These are phyloP conservation scores for Phytophthora ramorum DNA, from an alignment of 352 stramenopile genomes.

Conservation along the genomic window DNA sequence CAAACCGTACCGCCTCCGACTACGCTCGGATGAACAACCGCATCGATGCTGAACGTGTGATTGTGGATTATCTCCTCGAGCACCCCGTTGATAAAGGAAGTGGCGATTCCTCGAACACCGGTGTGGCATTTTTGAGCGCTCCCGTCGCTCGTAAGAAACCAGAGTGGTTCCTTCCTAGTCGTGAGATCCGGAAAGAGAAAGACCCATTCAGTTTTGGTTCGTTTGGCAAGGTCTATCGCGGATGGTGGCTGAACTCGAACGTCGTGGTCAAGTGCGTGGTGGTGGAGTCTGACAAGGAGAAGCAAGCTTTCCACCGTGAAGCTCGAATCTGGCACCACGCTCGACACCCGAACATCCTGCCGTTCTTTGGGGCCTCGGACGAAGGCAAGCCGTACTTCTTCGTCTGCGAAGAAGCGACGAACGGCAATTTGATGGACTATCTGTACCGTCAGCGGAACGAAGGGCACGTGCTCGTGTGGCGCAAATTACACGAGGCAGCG, in stretches of 20 bases:
- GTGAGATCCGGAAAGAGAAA: constrained; percentile 20
- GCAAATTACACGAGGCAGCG: constrained; percentile 17
- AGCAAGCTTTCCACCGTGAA: constrained; percentile 13
- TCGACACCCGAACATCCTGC: constrained; percentile 27
- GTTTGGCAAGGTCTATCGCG: constrained; percentile 23
- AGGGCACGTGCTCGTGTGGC: background rate
- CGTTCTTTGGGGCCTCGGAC: constrained; percentile 23
- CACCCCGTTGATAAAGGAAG: background rate
- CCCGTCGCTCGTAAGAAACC: background rate
- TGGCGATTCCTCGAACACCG: background rate
- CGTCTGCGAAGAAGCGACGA: constrained; percentile 14
- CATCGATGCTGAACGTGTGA: constrained; percentile 5
- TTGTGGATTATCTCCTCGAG: background rate
- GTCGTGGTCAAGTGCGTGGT: constrained; percentile 18
- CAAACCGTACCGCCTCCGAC: background rate
- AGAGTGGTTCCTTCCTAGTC: constrained; percentile 20
- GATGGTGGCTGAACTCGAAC: constrained; percentile 15
- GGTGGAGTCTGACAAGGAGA: constrained; percentile 11
- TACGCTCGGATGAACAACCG: constrained; percentile 8
- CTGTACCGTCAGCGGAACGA: background rate
- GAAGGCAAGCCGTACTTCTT: constrained; percentile 17
- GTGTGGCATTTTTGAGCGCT: background rate
- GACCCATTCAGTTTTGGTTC: constrained; percentile 17
- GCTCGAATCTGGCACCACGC: constrained; percentile 19
- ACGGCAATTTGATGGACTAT: constrained; percentile 19